Evolutionary conservation across 2,329 filamentous ascomycete genomes (phyloP).

Genomic region (Aspergillus pseudonomiae): DNA sequence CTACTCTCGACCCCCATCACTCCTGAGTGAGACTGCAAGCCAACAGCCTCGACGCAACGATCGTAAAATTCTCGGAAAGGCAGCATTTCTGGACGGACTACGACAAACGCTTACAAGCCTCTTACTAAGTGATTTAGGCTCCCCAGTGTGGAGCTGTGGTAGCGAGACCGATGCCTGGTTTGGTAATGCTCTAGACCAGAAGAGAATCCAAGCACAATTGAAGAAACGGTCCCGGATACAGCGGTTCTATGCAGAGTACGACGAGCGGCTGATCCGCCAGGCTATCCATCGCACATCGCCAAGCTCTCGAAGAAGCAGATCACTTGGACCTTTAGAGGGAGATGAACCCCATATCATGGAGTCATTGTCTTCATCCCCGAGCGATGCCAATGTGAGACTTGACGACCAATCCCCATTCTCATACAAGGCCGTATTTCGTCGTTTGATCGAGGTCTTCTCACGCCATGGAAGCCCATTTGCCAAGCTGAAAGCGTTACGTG

Average conservation of each 20-base stretch:
- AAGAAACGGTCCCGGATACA: conserved; percentile 42
- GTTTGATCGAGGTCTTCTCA: conserved; percentile 81
- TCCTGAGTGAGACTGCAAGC: conserved; percentile 42
- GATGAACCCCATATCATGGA: conserved; percentile 6
- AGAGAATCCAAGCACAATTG: conserved; percentile 46
- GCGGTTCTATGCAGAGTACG: conserved; percentile 42
- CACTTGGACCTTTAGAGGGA: conserved; percentile 31
- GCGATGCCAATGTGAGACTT: background rate
- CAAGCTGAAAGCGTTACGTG: conserved; percentile 81
- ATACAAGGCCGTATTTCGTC: conserved; percentile 77
- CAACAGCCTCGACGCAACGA: conserved; percentile 37
- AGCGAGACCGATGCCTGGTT: conserved; percentile 95
- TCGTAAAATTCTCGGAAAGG: conserved; percentile 66
- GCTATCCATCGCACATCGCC: conserved; percentile 25
- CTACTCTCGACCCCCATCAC: conserved; percentile 49
- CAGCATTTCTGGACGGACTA: conserved; percentile 75
- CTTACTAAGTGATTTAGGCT: conserved; percentile 85
- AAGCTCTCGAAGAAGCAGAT: conserved; percentile 37
- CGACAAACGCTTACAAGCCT: conserved; percentile 81
- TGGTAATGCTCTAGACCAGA: conserved; percentile 54
- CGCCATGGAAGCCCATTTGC: conserved; percentile 84
- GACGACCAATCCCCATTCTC: conserved; percentile 61
- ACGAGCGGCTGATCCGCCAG: conserved; percentile 33
- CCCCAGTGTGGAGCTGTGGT: conserved; percentile 80
- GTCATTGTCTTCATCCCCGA: background rate